Evolutionary conservation across 2,329 filamentous ascomycete species (phyloP).

Genomic region (Capronia epimyces): DNA sequence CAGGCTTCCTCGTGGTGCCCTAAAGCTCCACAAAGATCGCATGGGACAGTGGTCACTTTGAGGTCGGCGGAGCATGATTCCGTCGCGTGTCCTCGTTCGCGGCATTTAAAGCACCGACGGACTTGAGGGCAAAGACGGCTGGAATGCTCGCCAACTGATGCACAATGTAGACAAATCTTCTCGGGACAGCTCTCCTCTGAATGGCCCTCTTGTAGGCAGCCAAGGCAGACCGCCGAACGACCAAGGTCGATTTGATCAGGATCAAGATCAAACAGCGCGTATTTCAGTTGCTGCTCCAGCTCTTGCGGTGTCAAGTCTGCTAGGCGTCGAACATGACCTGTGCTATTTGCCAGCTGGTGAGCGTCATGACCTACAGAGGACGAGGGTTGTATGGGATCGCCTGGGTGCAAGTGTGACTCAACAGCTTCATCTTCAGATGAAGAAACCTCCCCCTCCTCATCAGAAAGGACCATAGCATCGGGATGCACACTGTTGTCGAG

Average conservation of each 20-base stretch:
- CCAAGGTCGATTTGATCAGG: slow-evolving; percentile 39
- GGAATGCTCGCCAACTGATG: slow-evolving; percentile 38
- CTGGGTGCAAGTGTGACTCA: neutral
- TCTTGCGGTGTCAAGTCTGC: slow-evolving; percentile 38
- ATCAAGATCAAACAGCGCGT: slow-evolving; percentile 37
- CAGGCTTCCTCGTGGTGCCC: slow-evolving; percentile 59
- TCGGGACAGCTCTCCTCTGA: slow-evolving; percentile 40
- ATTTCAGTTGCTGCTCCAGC: slow-evolving; percentile 38
- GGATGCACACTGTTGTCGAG: slow-evolving; percentile 30
- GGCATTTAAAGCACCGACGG: slow-evolving; percentile 51
- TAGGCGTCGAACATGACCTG: slow-evolving; percentile 23
- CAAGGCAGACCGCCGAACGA: slow-evolving; percentile 39
- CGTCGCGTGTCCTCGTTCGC: slow-evolving; percentile 55
- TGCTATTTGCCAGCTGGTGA: neutral
- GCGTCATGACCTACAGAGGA: slow-evolving; percentile 7
- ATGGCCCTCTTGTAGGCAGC: slow-evolving; percentile 42
- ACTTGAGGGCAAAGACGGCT: slow-evolving; percentile 39
- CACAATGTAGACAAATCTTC: slow-evolving; percentile 42
- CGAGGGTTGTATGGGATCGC: slow-evolving; percentile 1
- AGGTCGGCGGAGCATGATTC: slow-evolving; percentile 54
- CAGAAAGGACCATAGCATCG: slow-evolving; percentile 8
- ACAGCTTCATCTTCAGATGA: slow-evolving; percentile 6
- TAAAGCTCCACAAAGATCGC: slow-evolving; percentile 54
- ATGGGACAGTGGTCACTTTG: slow-evolving; percentile 53
- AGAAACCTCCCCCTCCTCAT: slow-evolving; percentile 4